Evolutionary conservation across 805 yeast genomes (phyloP), one percentile per base, ranked within the genome.

Genomic region (Hanseniaspora mollemarum): DNA sequence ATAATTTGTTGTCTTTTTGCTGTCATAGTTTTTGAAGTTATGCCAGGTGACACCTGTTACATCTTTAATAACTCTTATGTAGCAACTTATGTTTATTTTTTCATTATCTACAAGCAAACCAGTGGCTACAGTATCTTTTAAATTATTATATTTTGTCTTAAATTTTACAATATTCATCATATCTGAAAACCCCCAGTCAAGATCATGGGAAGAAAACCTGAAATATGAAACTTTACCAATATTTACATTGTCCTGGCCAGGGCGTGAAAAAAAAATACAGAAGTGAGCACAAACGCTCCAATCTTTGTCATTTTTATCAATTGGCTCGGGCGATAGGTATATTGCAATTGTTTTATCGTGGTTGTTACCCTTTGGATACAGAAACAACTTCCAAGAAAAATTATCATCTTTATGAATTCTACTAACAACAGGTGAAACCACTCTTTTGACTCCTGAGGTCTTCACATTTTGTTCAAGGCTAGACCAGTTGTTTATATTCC

Each of bases 151-250:
- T 4, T 60, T 51, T n/a, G 57, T 54, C 54, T 67, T 65, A 53
- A 81, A 67, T 54, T 70, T 70, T 38, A 76, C 70, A 28, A 76
- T 59, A 51, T 83, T 90, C 18, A 79, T 68, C 58, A 87, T 80
- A 53, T 80, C 80, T 9, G 88, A 76, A 65, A 92, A 92, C 25
- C 99, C 99, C 99, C 99, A 92, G 64, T 92, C 99, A 1, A 85
- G 76, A 51, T 85, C 94, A 43, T 72, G 69, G 9, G 78, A 71
- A 56, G 73, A 77, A 67, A 86, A 92, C 55, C 98, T 70, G 62
- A 87, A 95, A 53, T 77, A 76, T 0, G 95, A 82, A 7, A 75
- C 73, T 58, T 78, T 81, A 12, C 74, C 66, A 24, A 77, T 69
- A 60, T 75, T 79, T n/a, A 76, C 67, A 4, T 71, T 63, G 59